phyloP scores from a whole-genome alignment of 2,329 filamentous ascomycete genomes.

The Lithohypha guttulata region DNA sequence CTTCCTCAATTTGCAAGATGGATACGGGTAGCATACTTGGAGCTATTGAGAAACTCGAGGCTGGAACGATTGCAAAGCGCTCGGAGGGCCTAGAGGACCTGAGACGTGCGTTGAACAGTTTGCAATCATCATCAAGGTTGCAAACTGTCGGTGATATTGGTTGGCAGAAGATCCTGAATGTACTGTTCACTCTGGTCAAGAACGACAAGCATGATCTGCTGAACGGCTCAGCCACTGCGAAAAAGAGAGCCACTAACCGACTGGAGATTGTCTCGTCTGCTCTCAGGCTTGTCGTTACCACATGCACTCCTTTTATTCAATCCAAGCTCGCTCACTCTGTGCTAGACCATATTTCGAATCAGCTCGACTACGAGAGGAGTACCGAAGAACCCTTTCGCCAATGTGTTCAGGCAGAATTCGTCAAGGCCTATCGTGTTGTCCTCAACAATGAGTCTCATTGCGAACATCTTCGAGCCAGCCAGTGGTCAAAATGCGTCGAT shows the following conservation, averaged over 20 bases:
- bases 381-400: constrained; percentile 51
- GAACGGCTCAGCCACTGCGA: constrained; percentile 43
- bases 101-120: constrained; percentile 2
- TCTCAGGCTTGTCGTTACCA: constrained; percentile 60
- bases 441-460: constrained; percentile 65
- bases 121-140: not conserved
- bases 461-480: constrained; percentile 60
- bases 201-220: constrained; percentile 57
- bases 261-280: constrained; percentile 60
- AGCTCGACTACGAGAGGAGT: constrained; percentile 55
- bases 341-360: constrained; percentile 57
- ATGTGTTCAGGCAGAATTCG: constrained; percentile 64
- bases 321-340: constrained; percentile 68
- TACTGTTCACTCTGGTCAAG: constrained; percentile 62
- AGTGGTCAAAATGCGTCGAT: constrained; percentile 58
- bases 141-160: constrained; percentile 56
- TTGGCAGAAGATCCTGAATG: constrained; percentile 74
- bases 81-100: constrained; percentile 10
- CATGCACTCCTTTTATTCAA: constrained; percentile 57
- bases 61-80: not conserved
- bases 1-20: too few species aligned
- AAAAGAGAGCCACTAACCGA: constrained; percentile 42
- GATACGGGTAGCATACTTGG: not conserved
- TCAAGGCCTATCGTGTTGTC: constrained; percentile 61
- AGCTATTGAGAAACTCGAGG: constrained; percentile 9